A percentile compares a stretch with the other conserved stretches of the same genome.
These are phyloP conservation scores for Ballota nigra DNA, from an alignment of 257 asterid genomes.

Conservation along the genomic window DNA sequence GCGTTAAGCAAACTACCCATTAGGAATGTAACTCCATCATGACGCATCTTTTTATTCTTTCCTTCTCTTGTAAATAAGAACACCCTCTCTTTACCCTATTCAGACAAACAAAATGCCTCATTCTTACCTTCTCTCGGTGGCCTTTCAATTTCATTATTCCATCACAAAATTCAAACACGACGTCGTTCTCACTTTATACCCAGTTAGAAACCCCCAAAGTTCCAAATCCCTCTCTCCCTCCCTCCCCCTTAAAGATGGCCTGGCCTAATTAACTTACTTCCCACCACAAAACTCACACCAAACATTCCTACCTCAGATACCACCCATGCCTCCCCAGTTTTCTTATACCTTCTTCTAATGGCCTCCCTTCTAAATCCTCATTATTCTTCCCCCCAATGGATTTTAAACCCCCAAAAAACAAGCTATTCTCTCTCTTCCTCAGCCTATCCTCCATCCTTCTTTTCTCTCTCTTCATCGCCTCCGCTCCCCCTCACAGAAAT, in stretches of 20 bases:
- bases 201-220: neutral
- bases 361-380: neutral
- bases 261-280: slow-evolving; percentile 31
- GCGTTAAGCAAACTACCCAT: neutral
- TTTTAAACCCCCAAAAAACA: slow-evolving; percentile 17
- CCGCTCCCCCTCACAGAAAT: slow-evolving; percentile 7
- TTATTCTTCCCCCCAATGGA: slow-evolving; percentile 11
- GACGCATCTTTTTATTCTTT: neutral
- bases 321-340: slow-evolving; percentile 19
- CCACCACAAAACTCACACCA: slow-evolving; percentile 34
- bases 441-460: slow-evolving; percentile 43
- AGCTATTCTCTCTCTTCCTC: slow-evolving; percentile 35
- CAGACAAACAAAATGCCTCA: too few species aligned
- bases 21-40: neutral
- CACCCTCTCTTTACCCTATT: neutral
- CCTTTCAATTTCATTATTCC: neutral
- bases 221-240: neutral
- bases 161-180: neutral
- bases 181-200: neutral
- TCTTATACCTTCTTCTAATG: slow-evolving; percentile 14
- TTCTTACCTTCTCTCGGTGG: too few species aligned
- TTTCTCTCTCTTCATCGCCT: slow-evolving; percentile 32
- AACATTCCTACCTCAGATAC: slow-evolving; percentile 44
- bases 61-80: neutral
- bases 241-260: slow-evolving; percentile 30